Base-by-base conservation (phyloP, 2,329 filamentous ascomycete genomes). In the Beauveria scarabaeidicola region DNA sequence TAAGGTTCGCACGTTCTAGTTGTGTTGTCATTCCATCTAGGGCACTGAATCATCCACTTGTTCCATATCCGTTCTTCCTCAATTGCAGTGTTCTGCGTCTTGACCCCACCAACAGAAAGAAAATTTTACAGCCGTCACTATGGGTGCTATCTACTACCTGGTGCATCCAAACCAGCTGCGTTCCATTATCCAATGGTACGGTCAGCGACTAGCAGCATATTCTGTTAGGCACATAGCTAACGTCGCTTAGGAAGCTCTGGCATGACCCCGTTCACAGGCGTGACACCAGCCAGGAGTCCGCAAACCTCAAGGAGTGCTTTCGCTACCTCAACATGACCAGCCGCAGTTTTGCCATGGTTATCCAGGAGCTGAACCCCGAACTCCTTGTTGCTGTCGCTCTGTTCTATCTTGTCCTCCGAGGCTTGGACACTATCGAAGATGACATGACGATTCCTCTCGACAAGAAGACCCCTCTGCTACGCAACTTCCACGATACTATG, bases 391-490 rank as follows among this genome's bases (percentile, higher is more conserved):
- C 94, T 25, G 82, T 97, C 50, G 86, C 87, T 59, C 79, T 97
- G 10, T 99, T 99, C 81, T 99, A 99, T 77, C 84, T 99, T 29
- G 84, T 91, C 57, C 81, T 99, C 58, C 90, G 94, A 62, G 94
- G 90, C 51, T 83, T 99, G 54, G 94, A 99, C 74, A 99, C 94
- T n/a, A 90, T 99, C 62, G 94, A 99, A 76, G 94, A 99, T 79
- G 94, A 99, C 74, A 97, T 97, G 86, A 96, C 91, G 5, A 87
- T 99, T 62, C 79, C 88, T 3, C 77, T 93, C 43, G 81, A 83
- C 64, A 86, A 82, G 69, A 99, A 99, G 77, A 89, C 95, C 69
- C 91, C 91, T 2, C 75, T 97, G 60, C 79, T 99, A 62, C 85
- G 93, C 63, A 80, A 88, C 51, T 99, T 99, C 74, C 79, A 95